These are phyloP conservation scores for Globisporangium nodosum DNA, from an alignment of 352 stramenopile species.

Conservation along the genomic window DNA sequence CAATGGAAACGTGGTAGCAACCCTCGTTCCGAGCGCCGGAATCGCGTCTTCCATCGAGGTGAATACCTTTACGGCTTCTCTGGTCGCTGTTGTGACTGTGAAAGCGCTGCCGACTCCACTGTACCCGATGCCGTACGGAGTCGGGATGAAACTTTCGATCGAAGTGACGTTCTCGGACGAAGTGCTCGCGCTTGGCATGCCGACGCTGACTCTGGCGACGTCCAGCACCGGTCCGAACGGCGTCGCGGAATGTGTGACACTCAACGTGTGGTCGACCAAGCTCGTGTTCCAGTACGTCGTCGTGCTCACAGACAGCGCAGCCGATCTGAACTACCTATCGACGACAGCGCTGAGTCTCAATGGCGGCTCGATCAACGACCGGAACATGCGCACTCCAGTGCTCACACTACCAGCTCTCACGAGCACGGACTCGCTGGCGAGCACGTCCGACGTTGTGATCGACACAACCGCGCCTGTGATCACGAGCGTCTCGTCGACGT, in stretches of 20 bases:
- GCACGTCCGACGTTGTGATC: constrained; percentile 53
- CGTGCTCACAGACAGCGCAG: constrained; percentile 34
- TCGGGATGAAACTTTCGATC: constrained; percentile 51
- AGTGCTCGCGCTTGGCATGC: constrained; percentile 47
- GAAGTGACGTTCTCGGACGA: constrained; percentile 80
- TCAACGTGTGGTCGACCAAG: constrained; percentile 47
- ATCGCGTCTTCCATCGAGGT: constrained; percentile 57
- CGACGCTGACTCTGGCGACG: constrained; percentile 45
- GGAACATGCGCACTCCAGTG: constrained; percentile 48
- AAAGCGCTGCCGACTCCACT: constrained; percentile 28
- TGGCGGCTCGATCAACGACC: constrained; percentile 56
- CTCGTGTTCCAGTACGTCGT: constrained; percentile 74
- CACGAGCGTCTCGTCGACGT: constrained; percentile 35
- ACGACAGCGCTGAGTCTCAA: constrained; percentile 44
- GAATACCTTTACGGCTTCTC: constrained; percentile 42
- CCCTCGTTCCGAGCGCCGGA: constrained; percentile 55
- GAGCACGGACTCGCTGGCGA: constrained; percentile 34
- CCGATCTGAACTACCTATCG: constrained; percentile 61
- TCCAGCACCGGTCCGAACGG: constrained; percentile 33
- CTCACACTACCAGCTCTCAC: constrained; percentile 48
- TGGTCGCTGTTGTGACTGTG: constrained; percentile 42
- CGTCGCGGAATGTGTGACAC: constrained; percentile 44
- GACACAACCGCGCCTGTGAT: constrained; percentile 68
- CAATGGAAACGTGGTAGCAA: constrained; percentile 40
- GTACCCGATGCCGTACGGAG: constrained; percentile 54